Evolutionary conservation across 768 basidiomycete species (phyloP), one percentile per base, ranked within the genome.

Genomic region (Neoboletus subvelutipes): DNA sequence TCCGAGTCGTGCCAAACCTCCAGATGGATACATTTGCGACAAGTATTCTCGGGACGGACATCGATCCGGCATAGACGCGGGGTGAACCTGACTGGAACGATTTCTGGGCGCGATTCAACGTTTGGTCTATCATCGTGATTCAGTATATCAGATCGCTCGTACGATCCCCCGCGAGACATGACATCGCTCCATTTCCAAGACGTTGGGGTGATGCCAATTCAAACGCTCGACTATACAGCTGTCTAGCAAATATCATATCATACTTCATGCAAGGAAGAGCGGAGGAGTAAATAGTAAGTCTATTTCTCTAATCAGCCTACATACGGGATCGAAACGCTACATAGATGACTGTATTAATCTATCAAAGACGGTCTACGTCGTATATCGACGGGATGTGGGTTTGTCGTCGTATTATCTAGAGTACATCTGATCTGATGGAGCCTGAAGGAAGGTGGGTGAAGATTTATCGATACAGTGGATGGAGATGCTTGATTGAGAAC

Each of bases 31-130:
- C 15, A n/a, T 52, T 15, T 10, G 2, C 26, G 2, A 36, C 12
- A 57, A 50, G 1, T 66, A 22, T 26, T 65, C 68, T 52, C 46
- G 54, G 2, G 58, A 63, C 15, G 28, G 29, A 7, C 10, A 24
- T 9, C 10, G 20, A 15, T 22, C 33, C 4, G 11, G 3, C 17
- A 5, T 42, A 5, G 34, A 1, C 12, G 17, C 24, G 24, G 49
- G 22, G n/a, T 13, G 18, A 8, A 1, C n/a, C 24, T 26, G 11
- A 7, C 34, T 22, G 49, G 49, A 24, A 50, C 5, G 0, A 20
- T 13, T 3, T 26, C 18, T 50, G 7, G 5, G 26, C 5, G 26
- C 2, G 6, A 28, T 11, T 28, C n/a, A 0, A 20, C 26, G n/a
- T n/a, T 42, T 8, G 26, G 3, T 0, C 29, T 60, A 58, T 18